These are phyloP conservation scores for Kodamaea arcana DNA, from an alignment of 1,139 yeast genomes.

Conservation along the genomic window DNA sequence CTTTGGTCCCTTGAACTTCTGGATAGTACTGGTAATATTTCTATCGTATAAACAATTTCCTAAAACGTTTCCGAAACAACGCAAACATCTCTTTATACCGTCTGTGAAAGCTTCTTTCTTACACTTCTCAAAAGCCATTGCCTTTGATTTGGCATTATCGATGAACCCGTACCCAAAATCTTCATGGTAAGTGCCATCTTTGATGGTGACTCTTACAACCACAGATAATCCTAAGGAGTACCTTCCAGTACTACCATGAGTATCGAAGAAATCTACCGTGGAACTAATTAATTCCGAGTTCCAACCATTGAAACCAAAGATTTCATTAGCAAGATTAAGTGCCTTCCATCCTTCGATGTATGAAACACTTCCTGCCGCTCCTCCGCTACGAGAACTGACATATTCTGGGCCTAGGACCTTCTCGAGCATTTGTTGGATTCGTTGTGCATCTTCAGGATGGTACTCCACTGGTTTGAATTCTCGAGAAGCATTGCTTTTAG, in stretches of 20 bases:
- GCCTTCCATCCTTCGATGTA: constrained; percentile 84
- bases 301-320: constrained; percentile 84
- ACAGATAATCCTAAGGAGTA: constrained; percentile 65
- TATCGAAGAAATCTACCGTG: constrained; percentile 70
- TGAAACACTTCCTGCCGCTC: constrained; percentile 63
- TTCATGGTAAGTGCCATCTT: constrained; percentile 74
- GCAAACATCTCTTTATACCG: constrained; percentile 69
- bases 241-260: constrained; percentile 49
- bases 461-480: constrained; percentile 29
- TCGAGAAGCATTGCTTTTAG: constrained; percentile 8
- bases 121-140: constrained; percentile 76
- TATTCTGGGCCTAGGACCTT: constrained; percentile 86
- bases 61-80: constrained; percentile 76
- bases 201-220: constrained; percentile 64
- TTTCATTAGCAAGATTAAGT: constrained; percentile 70
- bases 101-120: constrained; percentile 81
- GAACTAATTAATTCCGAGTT: constrained; percentile 61
- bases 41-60: constrained; percentile 80
- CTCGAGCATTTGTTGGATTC: constrained; percentile 45
- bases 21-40: constrained; percentile 55
- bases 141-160: constrained; percentile 66
- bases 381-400: constrained; percentile 77
- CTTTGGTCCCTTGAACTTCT: constrained; percentile 49
- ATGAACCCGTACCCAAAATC: constrained; percentile 80
- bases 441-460: constrained; percentile 33